These are phyloP conservation scores for Cyberlindnera meyerae DNA, from an alignment of 805 yeast genomes.

Conservation along the genomic window DNA sequence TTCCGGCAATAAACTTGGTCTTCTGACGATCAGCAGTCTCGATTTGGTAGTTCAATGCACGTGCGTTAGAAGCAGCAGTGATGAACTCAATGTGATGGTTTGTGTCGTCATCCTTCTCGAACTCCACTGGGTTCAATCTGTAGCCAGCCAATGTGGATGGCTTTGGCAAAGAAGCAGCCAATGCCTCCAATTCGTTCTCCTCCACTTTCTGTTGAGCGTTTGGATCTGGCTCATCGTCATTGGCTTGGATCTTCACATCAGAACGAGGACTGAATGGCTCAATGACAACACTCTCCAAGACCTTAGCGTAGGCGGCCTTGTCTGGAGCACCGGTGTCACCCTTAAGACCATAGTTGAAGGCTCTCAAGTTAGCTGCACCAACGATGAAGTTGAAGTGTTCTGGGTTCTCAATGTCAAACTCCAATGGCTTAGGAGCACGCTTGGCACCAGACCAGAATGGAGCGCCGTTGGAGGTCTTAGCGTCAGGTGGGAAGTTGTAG, in stretches of 20 bases:
- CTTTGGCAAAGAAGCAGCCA: constrained; percentile 79
- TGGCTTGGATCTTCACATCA: constrained; percentile 76
- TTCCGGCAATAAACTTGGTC: constrained; percentile 97
- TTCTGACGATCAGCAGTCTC: constrained; percentile 84
- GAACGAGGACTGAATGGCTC: constrained; percentile 72
- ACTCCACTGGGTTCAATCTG: constrained; percentile 83
- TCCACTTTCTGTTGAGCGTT: constrained; percentile 50
- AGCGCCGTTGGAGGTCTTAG: constrained; percentile 82
- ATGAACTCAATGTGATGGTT: constrained; percentile 97
- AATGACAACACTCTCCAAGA: constrained; percentile 44
- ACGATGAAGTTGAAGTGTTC: constrained; percentile 81
- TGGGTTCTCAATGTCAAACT: constrained; percentile 65
- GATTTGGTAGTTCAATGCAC: constrained; percentile 88
- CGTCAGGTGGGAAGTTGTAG: constrained; percentile 93
- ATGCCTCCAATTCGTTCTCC: constrained; percentile 56
- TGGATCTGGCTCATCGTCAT: constrained; percentile 86
- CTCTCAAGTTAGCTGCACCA: constrained; percentile 88
- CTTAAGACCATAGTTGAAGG: constrained; percentile 83
- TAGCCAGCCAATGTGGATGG: constrained; percentile 88
- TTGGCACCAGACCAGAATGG: constrained; percentile 98
- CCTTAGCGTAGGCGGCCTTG: constrained; percentile 45
- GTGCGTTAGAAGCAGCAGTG: constrained; percentile 90
- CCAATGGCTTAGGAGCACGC: constrained; percentile 88
- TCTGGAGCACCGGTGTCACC: constrained; percentile 57
- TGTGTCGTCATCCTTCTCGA: constrained; percentile 96